Conservation (phyloP, 129 eudicot species). For the Erigeron canadensis region DNA sequence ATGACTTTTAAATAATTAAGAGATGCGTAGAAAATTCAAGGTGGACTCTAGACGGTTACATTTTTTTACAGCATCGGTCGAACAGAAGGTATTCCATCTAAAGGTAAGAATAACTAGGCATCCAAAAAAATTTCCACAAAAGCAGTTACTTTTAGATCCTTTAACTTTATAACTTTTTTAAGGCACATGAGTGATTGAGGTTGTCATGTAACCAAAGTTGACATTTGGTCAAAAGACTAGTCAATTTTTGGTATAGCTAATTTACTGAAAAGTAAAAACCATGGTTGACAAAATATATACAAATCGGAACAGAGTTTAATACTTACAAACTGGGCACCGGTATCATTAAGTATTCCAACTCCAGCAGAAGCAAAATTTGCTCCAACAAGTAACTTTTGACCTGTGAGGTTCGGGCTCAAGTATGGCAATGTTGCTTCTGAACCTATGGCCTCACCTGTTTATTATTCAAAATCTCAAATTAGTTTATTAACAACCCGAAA, state of each 20-base stretch:
- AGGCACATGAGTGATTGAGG: too few relatives aligned
- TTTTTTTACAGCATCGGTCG: too few relatives aligned
- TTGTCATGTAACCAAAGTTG: not conserved
- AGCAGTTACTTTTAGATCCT: too few relatives aligned
- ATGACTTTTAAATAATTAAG: too few relatives aligned
- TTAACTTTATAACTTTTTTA: too few relatives aligned
- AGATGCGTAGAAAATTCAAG: too few relatives aligned
- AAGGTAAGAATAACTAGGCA: too few relatives aligned
- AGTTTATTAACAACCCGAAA: not conserved
- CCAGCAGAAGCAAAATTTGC: conserved; percentile 67
- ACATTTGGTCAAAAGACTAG: not conserved
- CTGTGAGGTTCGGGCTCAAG: conserved; percentile 44
- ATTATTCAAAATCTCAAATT: not conserved
- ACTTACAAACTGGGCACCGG: conserved; percentile 55
- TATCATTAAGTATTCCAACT: conserved; percentile 45
- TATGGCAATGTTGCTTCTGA: conserved; percentile 42
- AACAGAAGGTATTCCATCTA: too few relatives aligned
- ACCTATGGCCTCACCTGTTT: conserved; percentile 37
- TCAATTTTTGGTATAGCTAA: not conserved
- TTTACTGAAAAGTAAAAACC: not conserved
- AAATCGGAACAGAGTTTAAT: conserved; percentile 5
- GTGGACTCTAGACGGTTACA: too few relatives aligned
- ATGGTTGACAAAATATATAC: not conserved
- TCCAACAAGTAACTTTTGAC: conserved; percentile 43
- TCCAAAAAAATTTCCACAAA: too few relatives aligned